A percentile compares a stretch with the other conserved stretches of the same genome.
Conservation (phyloP, 2,329 filamentous ascomycete species). For the Aotearoamyces nothofagi region DNA sequence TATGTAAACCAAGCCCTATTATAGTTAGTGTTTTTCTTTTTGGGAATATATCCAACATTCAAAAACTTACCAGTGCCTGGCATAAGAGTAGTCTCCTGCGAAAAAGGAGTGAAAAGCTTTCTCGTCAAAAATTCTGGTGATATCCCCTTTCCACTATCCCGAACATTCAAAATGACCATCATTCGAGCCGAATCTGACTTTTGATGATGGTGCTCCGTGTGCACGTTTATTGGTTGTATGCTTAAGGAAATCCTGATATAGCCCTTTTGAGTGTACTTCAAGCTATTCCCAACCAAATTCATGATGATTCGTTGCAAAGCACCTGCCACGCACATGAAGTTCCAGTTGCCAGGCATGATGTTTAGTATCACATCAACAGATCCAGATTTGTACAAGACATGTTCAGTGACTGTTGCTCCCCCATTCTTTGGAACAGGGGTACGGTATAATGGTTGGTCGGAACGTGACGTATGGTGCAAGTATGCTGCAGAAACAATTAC, state of each 20-base stretch:
- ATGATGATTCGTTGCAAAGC: constrained; percentile 33
- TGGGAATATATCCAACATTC: no score
- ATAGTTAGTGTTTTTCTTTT: no score
- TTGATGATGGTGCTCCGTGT: neutral
- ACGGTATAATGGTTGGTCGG: no score
- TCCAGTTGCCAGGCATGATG: constrained; percentile 5
- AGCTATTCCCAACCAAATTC: constrained; percentile 43
- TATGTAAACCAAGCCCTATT: constrained; percentile 45
- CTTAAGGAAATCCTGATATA: constrained; percentile 24
- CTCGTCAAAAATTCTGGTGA: constrained; percentile 42
- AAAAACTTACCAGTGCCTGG: constrained; percentile 44
- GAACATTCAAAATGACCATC: constrained; percentile 25
- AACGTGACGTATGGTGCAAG: constrained; percentile 14
- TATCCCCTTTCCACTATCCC: constrained; percentile 48
- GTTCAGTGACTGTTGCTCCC: constrained; percentile 5
- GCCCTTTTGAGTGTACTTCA: constrained; percentile 40
- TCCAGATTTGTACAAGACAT: constrained; percentile 2
- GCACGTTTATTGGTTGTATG: constrained; percentile 1
- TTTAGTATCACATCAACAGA: constrained; percentile 5
- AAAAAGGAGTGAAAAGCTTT: constrained; percentile 41
- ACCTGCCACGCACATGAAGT: constrained; percentile 33
- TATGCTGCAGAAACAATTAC: constrained; percentile 21
- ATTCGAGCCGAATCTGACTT: constrained; percentile 6
- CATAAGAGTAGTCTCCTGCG: constrained; percentile 42
- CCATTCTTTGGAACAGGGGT: constrained; percentile 11